These are phyloP conservation scores for Lippia alba DNA, from an alignment of 305 asterid species.

Conservation along the genomic window DNA sequence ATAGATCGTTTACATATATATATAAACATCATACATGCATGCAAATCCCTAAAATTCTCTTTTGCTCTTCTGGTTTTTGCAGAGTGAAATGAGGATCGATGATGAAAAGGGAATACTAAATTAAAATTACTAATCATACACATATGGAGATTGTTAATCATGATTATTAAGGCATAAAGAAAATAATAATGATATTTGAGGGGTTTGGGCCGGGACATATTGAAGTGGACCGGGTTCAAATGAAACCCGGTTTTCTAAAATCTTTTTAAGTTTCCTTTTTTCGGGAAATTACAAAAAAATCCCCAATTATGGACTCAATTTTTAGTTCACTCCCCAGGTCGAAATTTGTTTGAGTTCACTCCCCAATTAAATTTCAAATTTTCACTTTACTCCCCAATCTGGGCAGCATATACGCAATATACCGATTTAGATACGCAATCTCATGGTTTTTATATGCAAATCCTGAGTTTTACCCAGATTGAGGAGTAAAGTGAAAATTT, in stretches of 20 bases:
- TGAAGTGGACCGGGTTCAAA: conserved; percentile 9
- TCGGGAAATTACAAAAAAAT: too few relatives aligned
- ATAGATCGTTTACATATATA: conserved; percentile 34
- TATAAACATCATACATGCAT: conserved; percentile 31
- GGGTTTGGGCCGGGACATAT: conserved; percentile 24
- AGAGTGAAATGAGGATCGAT: conserved; percentile 44
- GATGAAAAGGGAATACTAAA: conserved; percentile 24
- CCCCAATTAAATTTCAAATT: too few relatives aligned
- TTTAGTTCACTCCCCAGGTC: too few relatives aligned
- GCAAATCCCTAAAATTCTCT: conserved; percentile 30
- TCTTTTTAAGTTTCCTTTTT: too few relatives aligned
- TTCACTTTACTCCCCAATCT: too few relatives aligned
- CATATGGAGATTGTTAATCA: conserved; percentile 31
- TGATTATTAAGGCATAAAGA: conserved; percentile 26
- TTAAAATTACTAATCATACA: conserved; percentile 8
- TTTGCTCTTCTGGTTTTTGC: conserved; percentile 39
- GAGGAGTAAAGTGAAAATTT: too few relatives aligned
- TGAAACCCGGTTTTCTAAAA: background rate
- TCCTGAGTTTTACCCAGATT: too few relatives aligned
- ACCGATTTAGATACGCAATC: too few relatives aligned
- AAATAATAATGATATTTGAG: background rate
- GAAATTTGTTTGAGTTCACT: too few relatives aligned
- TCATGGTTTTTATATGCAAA: too few relatives aligned
- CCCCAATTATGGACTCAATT: too few relatives aligned
- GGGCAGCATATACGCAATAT: too few relatives aligned